Evolutionary conservation across 352 stramenopile species (phyloP).

Genomic region (Plasmopara viticola): DNA sequence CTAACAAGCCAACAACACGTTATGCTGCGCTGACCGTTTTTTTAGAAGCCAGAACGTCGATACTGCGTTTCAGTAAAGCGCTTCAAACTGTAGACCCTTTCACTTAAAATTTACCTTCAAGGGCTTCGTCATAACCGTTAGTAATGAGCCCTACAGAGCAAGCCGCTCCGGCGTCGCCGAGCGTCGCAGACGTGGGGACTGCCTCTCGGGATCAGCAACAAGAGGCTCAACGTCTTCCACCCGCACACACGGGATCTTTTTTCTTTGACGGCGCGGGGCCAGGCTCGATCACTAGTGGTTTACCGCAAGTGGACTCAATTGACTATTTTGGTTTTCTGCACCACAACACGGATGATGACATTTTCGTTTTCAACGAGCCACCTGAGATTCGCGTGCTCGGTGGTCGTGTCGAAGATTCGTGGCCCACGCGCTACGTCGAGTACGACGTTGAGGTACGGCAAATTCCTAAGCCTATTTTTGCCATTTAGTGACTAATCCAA

Average conservation of each 20-base stretch:
- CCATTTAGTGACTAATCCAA: conserved; percentile 7
- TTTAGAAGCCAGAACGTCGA: too few species aligned
- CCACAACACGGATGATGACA: conserved; percentile 53
- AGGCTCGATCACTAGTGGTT: conserved; percentile 9
- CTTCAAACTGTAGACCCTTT: too few species aligned
- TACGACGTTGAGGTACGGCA: conserved; percentile 70
- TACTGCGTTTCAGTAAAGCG: too few species aligned
- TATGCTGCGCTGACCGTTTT: too few species aligned
- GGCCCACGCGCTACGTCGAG: conserved; percentile 78
- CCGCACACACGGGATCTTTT: conserved; percentile 18
- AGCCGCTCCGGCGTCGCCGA: conserved; percentile 1
- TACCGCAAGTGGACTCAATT: conserved; percentile 12
- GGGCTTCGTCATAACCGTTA: too few species aligned
- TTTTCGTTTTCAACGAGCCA: conserved; percentile 70
- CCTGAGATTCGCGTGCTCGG: conserved; percentile 53
- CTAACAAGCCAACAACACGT: too few species aligned
- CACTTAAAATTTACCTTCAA: too few species aligned
- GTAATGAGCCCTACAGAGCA: conserved; percentile 27
- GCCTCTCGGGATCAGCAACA: conserved; percentile 13
- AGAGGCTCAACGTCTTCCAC: background rate
- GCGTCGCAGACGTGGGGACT: conserved; percentile 17
- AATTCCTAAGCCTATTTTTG: background rate
- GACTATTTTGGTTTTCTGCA: conserved; percentile 49
- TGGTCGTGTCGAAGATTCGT: conserved; percentile 67
- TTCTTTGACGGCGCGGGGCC: conserved; percentile 36